Base-by-base conservation (phyloP, 805 yeast genomes). In the Danielia oregonensis region DNA sequence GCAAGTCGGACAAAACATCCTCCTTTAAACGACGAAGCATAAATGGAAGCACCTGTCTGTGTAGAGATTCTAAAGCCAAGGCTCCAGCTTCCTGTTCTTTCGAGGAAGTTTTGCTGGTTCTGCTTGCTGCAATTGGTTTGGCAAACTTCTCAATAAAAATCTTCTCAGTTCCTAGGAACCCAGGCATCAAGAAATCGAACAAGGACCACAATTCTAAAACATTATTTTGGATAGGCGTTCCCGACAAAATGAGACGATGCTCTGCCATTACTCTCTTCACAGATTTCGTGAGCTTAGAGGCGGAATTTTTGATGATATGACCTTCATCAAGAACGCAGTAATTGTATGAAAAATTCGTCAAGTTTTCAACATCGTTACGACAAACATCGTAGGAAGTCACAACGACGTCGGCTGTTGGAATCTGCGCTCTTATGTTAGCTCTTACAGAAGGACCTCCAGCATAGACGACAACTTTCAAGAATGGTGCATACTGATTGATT, bases 1-100 rank as follows among this genome's bases (percentile, higher is more conserved):
- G 99, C 48, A 93, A 70, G 57, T 93, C 99, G 1, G 94, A 83
- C 35, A 93, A 68, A 4, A 93, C 99, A 48, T 93, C 97, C 55
- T 93, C 97, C 58, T 93, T 93, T 53, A 93, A 72, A 57, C 99
- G 81, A 59, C 99, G 82, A 44, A 93, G 68, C 88, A 94, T 83
- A 58, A 93, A 93, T 11, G 99, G 99, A 30, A 93, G 68, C 0
- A 88, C 97, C 50, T 93, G 99, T 51, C 91, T 93, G 61, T 93
- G 99, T 42, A 93, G 70, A 0, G 97, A 91, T 52, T 93, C 99
- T 40, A 94, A 68, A 0, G 97, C 98, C 43, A 93, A 67, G 0
- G 97, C 96, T 29, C 98, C 99, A 1, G 88, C 87, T 55, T 93
- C 99, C 56, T 93, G 97, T 50, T 93, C 98, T 51, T 82, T 91